phyloP scores from a whole-genome alignment of 2,329 filamentous ascomycete genomes.

The Pestalotiopsis sp. region DNA sequence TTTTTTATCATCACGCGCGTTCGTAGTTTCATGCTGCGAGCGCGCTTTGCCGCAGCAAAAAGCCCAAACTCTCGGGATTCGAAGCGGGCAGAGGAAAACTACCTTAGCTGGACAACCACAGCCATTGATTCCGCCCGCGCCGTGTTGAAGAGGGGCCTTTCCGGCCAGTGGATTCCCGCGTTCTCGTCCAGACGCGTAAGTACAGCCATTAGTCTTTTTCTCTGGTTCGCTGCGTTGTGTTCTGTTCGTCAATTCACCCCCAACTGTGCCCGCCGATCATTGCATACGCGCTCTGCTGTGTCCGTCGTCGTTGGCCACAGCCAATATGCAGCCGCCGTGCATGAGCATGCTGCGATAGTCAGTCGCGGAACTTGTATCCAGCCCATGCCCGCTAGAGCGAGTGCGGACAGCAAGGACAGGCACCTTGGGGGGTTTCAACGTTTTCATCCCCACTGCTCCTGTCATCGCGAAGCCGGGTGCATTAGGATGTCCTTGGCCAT shows the following conservation, averaged over 20 bases:
- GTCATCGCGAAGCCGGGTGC: constrained; percentile 12
- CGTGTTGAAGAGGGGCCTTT: constrained; percentile 24
- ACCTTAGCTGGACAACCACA: not conserved
- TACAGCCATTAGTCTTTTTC: constrained; percentile 13
- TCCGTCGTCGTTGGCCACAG: constrained; percentile 33
- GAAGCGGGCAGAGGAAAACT: constrained; percentile 3
- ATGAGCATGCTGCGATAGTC: constrained; percentile 21
- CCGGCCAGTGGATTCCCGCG: constrained; percentile 28
- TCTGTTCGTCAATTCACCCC: constrained; percentile 18
- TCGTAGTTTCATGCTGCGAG: constrained; percentile 7
- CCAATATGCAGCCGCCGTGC: constrained; percentile 29
- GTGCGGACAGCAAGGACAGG: constrained; percentile 2
- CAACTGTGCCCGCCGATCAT: constrained; percentile 31
- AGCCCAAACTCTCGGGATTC: not conserved
- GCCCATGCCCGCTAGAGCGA: constrained; percentile 2
- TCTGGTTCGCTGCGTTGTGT: constrained; percentile 20
- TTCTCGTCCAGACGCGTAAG: constrained; percentile 30
- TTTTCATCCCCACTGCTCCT: constrained; percentile 19
- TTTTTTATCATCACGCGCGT: not conserved
- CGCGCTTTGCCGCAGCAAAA: constrained; percentile 7
- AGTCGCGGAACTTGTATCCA: constrained; percentile 16
- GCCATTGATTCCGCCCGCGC: not conserved
- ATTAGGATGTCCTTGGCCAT: not conserved
- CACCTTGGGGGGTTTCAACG: constrained; percentile 5
- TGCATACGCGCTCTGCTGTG: constrained; percentile 40